These are phyloP conservation scores for Vachellia collinsii DNA, from an alignment of 306 rosid genomes.

Conservation along the genomic window DNA sequence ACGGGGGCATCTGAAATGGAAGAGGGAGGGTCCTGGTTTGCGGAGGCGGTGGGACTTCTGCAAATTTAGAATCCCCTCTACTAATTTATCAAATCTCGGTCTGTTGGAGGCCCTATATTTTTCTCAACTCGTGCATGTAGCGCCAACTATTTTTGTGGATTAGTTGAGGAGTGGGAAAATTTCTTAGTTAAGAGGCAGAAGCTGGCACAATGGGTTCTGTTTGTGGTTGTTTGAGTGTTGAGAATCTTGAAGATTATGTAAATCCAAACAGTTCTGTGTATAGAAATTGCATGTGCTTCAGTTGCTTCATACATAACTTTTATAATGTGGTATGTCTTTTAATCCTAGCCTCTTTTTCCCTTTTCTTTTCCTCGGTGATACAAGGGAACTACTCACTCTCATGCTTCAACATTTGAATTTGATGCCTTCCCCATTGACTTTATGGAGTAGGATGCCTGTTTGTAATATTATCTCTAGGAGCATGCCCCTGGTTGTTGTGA, in stretches of 20 bases:
- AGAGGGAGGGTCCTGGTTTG: conserved; percentile 75
- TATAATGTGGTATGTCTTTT: conserved; percentile 65
- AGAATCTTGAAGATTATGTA: conserved; percentile 77
- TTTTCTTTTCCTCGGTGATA: conserved; percentile 23
- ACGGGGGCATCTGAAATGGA: conserved; percentile 40
- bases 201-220: conserved; percentile 89
- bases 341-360: conserved; percentile 10
- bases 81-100: conserved; percentile 33
- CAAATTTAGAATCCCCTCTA: conserved; percentile 65
- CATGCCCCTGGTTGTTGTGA: conserved; percentile 5
- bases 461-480: background rate
- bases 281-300: conserved; percentile 81
- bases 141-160: conserved; percentile 34
- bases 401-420: conserved; percentile 12
- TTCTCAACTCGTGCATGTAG: conserved; percentile 36
- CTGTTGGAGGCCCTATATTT: conserved; percentile 32
- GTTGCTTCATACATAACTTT: conserved; percentile 75
- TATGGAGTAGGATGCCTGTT: background rate
- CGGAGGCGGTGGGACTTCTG: conserved; percentile 64
- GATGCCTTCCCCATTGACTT: background rate
- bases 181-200: conserved; percentile 44
- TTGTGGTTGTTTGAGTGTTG: conserved; percentile 79
- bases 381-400: background rate
- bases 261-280: conserved; percentile 76
- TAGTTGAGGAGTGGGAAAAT: conserved; percentile 43